These are phyloP conservation scores for Termitomyces sp. DNA, from an alignment of 768 basidiomycete genomes.

Conservation along the genomic window DNA sequence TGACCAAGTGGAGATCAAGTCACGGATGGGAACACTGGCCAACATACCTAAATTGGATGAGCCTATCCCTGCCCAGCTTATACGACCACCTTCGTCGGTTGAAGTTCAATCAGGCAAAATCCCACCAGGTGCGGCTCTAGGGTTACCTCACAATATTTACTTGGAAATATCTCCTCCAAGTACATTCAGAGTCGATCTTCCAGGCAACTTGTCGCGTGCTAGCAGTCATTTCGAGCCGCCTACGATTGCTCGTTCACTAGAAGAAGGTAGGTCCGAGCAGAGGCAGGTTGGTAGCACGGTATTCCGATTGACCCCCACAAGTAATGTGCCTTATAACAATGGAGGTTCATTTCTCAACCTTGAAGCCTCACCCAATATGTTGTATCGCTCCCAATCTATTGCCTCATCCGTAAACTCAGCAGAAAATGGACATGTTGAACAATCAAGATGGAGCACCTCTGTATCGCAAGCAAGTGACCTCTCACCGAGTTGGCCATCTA, in stretches of 20 bases:
- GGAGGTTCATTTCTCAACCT: slow-evolving; percentile 37
- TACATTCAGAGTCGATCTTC: slow-evolving; percentile 12
- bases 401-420: slow-evolving; percentile 10
- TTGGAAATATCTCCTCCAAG: slow-evolving; percentile 8
- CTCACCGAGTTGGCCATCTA: slow-evolving; percentile 10
- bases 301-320: slow-evolving; percentile 26
- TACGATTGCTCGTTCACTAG: not conserved
- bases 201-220: not conserved
- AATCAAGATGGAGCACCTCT: slow-evolving; percentile 40
- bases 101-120: no score
- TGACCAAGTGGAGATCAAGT: not conserved
- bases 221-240: slow-evolving; percentile 13
- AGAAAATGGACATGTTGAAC: slow-evolving; percentile 5
- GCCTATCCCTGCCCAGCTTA: not conserved
- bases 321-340: slow-evolving; percentile 12
- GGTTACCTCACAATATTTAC: not conserved
- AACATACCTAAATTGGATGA: not conserved
- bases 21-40: not conserved
- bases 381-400: slow-evolving; percentile 18
- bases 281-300: slow-evolving; percentile 13
- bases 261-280: slow-evolving; percentile 14
- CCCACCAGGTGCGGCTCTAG: slow-evolving; percentile 1
- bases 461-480: slow-evolving; percentile 5
- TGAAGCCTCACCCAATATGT: slow-evolving; percentile 27
- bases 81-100: not conserved